Conservation (phyloP, 805 yeast genomes). For the Ogataea degrootiae region DNA sequence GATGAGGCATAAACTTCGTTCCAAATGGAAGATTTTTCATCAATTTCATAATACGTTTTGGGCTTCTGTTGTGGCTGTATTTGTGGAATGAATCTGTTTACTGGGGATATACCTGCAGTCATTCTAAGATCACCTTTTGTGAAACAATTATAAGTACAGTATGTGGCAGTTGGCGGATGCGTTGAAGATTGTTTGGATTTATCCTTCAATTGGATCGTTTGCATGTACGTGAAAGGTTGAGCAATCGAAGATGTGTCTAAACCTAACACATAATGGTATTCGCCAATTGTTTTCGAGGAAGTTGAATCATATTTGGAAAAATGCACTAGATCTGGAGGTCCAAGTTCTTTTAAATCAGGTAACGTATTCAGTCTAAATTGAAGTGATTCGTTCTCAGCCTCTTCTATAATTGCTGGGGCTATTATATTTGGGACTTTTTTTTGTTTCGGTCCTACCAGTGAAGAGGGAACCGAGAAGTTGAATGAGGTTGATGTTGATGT, state of each 20-base stretch:
- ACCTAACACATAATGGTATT: constrained; percentile 52
- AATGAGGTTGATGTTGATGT: constrained; percentile 6
- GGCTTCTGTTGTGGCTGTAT: constrained; percentile 13
- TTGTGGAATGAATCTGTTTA: constrained; percentile 44
- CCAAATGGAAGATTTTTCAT: constrained; percentile 53
- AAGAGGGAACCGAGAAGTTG: constrained; percentile 3
- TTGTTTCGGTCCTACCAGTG: constrained; percentile 4
- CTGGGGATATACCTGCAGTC: constrained; percentile 40
- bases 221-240: constrained; percentile 52
- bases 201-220: constrained; percentile 39
- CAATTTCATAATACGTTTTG: constrained; percentile 38
- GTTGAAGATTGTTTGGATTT: constrained; percentile 21
- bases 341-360: constrained; percentile 47
- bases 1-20: constrained; percentile 56
- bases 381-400: constrained; percentile 47
- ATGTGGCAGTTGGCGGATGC: constrained; percentile 41
- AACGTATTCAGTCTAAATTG: constrained; percentile 42
- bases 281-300: constrained; percentile 44
- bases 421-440: constrained; percentile 18
- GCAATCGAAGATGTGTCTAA: constrained; percentile 48
- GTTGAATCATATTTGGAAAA: constrained; percentile 40
- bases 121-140: constrained; percentile 70
- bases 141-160: constrained; percentile 71
- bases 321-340: constrained; percentile 72
- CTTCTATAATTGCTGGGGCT: constrained; percentile 39